phyloP scores from a whole-genome alignment of 2,329 filamentous ascomycete species.

The Fusarium hainanense region DNA sequence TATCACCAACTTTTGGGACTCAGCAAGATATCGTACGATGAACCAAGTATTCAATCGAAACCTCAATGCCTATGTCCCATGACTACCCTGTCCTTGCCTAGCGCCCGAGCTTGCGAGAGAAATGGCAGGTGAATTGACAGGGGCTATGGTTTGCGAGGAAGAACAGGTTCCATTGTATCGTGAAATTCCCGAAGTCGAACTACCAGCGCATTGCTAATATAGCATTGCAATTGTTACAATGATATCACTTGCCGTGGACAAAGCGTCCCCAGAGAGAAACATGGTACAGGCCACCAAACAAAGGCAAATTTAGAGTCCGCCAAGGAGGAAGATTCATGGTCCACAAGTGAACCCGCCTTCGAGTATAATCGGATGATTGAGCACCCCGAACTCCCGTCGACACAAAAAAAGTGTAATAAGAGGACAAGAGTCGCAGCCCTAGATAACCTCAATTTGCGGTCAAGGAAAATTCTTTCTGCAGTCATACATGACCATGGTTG shows the following conservation, averaged over 20 bases:
- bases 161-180: background rate
- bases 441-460: slow-evolving; percentile 10
- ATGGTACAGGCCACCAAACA: background rate
- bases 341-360: background rate
- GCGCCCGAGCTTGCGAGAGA: slow-evolving; percentile 7
- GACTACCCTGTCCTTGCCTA: slow-evolving; percentile 5
- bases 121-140: slow-evolving; percentile 1
- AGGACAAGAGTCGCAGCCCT: background rate
- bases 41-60: background rate
- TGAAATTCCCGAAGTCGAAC: slow-evolving; percentile 15
- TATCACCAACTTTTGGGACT: slow-evolving; percentile 11
- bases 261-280: background rate
- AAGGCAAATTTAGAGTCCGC: slow-evolving; percentile 1
- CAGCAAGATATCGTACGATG: slow-evolving; percentile 22
- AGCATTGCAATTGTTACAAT: slow-evolving; percentile 7
- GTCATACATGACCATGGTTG: background rate
- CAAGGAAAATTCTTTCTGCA: background rate
- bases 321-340: slow-evolving; percentile 8
- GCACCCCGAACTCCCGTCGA: background rate
- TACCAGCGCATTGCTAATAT: slow-evolving; percentile 18
- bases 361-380: slow-evolving; percentile 16
- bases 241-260: slow-evolving; percentile 4
- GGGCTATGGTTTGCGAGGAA: slow-evolving; percentile 5
- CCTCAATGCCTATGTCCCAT: background rate
- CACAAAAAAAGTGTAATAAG: background rate